phyloP scores from a whole-genome alignment of 2,329 filamentous ascomycete species.

The Myriangium duriaei region DNA sequence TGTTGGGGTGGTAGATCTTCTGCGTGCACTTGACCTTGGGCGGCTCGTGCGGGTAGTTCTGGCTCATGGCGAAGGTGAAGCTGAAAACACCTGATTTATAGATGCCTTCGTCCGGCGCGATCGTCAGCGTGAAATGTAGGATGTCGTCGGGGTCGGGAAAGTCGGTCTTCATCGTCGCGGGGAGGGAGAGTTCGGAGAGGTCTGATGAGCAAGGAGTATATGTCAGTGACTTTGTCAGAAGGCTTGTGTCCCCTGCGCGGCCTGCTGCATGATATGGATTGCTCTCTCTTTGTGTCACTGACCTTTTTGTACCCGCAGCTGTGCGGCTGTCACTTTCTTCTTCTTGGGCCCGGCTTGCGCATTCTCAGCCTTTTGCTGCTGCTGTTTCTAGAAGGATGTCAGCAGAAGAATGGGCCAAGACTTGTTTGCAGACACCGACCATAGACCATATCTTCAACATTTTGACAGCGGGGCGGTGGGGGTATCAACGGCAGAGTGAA shows the following conservation, averaged over 20 bases:
- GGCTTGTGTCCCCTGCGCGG: too few species aligned
- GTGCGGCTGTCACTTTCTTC: slow-evolving; percentile 96
- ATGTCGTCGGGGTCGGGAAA: slow-evolving; percentile 78
- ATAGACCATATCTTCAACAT: slow-evolving; percentile 99
- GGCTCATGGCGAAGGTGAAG: slow-evolving; percentile 85
- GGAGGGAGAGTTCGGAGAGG: slow-evolving; percentile 67
- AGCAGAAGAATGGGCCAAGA: background rate
- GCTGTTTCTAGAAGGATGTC: slow-evolving; percentile 42
- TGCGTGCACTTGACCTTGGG: slow-evolving; percentile 94
- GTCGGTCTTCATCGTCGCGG: slow-evolving; percentile 66
- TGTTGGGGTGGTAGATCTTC: slow-evolving; percentile 99
- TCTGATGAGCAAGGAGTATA: slow-evolving; percentile 50
- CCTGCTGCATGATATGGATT: too few species aligned
- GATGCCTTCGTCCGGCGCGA: slow-evolving; percentile 74
- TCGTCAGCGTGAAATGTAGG: slow-evolving; percentile 68
- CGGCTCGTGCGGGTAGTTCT: slow-evolving; percentile 92
- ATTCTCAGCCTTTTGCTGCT: slow-evolving; percentile 88
- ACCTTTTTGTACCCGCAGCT: slow-evolving; percentile 95
- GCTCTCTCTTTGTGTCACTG: slow-evolving; percentile 14
- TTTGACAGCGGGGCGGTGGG: slow-evolving; percentile 29
- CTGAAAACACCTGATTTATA: slow-evolving; percentile 82
- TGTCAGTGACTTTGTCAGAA: background rate
- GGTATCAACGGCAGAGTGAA: too few species aligned
- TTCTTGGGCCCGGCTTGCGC: slow-evolving; percentile 71
- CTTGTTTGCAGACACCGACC: slow-evolving; percentile 42